Percentiles rank a stretch among this genome's conserved stretches.
phyloP scores from a whole-genome alignment of 192 early-diverging fungal genomes.

The Physocladia obscura region DNA sequence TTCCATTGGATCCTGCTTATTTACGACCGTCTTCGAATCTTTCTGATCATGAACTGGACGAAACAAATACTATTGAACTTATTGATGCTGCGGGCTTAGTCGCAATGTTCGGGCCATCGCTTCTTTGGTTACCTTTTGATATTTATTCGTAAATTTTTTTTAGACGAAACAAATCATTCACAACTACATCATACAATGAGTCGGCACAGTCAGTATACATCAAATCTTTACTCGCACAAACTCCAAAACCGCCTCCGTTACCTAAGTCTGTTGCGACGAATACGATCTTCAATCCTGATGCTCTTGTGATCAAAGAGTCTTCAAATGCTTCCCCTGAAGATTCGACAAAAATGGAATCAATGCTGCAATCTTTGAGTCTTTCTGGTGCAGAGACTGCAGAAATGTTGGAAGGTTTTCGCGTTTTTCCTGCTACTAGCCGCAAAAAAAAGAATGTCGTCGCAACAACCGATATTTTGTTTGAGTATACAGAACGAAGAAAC shows the following conservation, averaged over 20 bases:
- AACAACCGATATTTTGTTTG: background rate
- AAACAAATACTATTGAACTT: background rate
- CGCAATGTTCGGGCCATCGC: background rate
- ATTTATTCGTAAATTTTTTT: background rate
- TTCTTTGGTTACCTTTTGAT: background rate
- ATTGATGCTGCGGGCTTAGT: background rate
- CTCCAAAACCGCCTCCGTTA: background rate
- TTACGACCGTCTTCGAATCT: slow-evolving; percentile 55
- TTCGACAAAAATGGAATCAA: too few relatives aligned
- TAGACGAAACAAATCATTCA: background rate
- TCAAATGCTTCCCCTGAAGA: too few relatives aligned
- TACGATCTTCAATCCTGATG: background rate
- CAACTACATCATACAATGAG: background rate
- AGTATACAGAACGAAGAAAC: background rate
- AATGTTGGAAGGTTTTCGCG: background rate
- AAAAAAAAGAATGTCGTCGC: background rate
- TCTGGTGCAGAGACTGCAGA: too few relatives aligned
- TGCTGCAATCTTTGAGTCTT: too few relatives aligned
- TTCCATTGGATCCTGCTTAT: slow-evolving; percentile 76
- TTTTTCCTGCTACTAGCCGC: background rate
- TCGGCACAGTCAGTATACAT: background rate
- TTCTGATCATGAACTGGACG: background rate
- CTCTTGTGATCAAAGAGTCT: background rate
- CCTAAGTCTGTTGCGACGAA: background rate
- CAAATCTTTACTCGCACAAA: background rate